phyloP scores from a whole-genome alignment of 345 rosid genomes.

The Corchorus capsularis region DNA sequence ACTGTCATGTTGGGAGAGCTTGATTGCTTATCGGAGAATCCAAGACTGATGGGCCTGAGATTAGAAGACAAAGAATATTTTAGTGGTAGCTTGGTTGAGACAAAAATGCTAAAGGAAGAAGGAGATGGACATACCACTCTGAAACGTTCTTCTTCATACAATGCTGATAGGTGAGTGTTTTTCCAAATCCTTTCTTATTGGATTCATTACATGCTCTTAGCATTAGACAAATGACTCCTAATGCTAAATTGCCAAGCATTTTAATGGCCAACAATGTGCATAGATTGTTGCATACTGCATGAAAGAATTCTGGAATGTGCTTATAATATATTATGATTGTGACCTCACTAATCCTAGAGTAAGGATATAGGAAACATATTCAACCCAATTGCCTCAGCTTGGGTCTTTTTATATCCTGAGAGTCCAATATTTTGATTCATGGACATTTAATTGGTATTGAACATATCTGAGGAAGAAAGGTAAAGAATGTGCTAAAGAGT shows the following conservation, averaged over 20 bases:
- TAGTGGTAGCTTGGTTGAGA: slow-evolving; percentile 92
- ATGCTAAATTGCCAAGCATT: neutral
- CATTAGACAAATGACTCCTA: neutral
- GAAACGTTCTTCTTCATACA: slow-evolving; percentile 94
- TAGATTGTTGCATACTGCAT: neutral
- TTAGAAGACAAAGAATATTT: slow-evolving; percentile 88
- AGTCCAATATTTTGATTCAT: neutral
- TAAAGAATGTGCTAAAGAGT: neutral
- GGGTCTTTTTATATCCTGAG: neutral
- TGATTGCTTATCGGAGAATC: slow-evolving; percentile 79
- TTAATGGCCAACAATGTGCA: neutral
- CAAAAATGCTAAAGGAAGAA: slow-evolving; percentile 54
- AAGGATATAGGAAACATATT: neutral
- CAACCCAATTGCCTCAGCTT: slow-evolving; percentile 6
- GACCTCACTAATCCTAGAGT: neutral
- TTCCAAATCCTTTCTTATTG: neutral
- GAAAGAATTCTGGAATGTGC: slow-evolving; percentile 1
- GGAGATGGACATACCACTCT: slow-evolving; percentile 51
- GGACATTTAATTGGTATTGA: too few relatives aligned
- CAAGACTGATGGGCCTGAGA: slow-evolving; percentile 68
- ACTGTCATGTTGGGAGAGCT: slow-evolving; percentile 76
- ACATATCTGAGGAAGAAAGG: neutral
- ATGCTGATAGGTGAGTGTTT: slow-evolving; percentile 79
- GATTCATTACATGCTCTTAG: neutral
- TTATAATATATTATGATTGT: neutral